phyloP scores from a whole-genome alignment of 352 stramenopile genomes.

The Globisporangium acanthophoron region DNA sequence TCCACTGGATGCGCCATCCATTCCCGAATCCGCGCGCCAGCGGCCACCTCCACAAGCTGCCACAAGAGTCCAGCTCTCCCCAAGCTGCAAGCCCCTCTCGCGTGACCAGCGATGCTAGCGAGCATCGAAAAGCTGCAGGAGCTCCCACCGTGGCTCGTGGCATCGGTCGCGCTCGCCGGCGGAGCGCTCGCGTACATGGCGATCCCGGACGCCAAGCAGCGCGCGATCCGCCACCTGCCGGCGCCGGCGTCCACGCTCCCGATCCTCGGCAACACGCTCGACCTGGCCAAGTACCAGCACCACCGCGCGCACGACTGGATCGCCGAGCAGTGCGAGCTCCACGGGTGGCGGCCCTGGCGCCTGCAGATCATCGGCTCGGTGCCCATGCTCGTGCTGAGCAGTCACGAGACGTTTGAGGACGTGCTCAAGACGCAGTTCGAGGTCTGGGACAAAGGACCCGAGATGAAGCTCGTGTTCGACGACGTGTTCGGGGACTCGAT shows the following conservation, averaged over 20 bases:
- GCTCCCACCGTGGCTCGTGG: not conserved
- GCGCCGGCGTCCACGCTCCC: slow-evolving; percentile 31
- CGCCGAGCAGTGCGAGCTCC: slow-evolving; percentile 6
- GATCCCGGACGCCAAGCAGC: not conserved
- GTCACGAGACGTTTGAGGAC: slow-evolving; percentile 33
- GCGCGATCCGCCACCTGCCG: not conserved
- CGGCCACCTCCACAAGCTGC: no score
- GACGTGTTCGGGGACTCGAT: slow-evolving; percentile 63
- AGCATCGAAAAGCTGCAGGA: not conserved
- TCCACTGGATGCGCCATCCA: not conserved
- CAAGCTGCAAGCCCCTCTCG: no score
- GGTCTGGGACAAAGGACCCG: slow-evolving; percentile 36
- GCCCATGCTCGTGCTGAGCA: slow-evolving; percentile 34
- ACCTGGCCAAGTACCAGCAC: slow-evolving; percentile 9
- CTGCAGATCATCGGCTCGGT: slow-evolving; percentile 23
- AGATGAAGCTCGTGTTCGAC: slow-evolving; percentile 20
- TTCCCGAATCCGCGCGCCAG: not conserved
- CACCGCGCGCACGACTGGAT: slow-evolving; percentile 12
- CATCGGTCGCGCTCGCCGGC: not conserved
- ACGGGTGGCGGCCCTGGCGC: slow-evolving; percentile 13
- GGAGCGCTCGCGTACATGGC: slow-evolving; percentile 1
- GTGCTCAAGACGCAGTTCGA: slow-evolving; percentile 51
- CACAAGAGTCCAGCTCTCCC: not conserved
- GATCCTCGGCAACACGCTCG: slow-evolving; percentile 19
- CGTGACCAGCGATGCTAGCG: not conserved